Percentiles rank a stretch among this genome's conserved stretches.
Evolutionary conservation across 2,329 filamentous ascomycete species (phyloP).

Genomic region (Trichoderma arundinaceum): DNA sequence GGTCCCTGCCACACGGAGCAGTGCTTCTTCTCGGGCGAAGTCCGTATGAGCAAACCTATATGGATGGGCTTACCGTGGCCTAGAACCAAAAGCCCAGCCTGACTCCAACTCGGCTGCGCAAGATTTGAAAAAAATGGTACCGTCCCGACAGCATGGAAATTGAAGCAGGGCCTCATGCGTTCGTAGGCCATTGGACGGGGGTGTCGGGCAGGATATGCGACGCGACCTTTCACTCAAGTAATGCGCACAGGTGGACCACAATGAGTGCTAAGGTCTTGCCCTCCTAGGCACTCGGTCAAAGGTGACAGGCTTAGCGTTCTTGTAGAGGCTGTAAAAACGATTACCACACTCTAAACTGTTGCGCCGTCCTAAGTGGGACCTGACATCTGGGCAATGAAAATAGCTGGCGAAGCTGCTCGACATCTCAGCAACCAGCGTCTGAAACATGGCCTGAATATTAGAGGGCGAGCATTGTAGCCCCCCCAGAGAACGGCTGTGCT

Average conservation of each 20-base stretch:
- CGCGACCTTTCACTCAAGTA: constrained; percentile 4
- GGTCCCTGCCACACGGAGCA: constrained; percentile 14
- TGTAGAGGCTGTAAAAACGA: background rate
- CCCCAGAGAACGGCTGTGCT: background rate
- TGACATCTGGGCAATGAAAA: constrained; percentile 1
- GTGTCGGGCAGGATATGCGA: background rate
- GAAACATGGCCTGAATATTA: background rate
- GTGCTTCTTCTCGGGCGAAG: constrained; percentile 10
- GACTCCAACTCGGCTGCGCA: constrained; percentile 13
- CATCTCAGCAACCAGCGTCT: background rate
- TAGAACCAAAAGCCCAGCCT: constrained; percentile 12
- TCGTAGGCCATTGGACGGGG: constrained; percentile 10
- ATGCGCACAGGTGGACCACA: background rate
- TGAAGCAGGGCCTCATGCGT: constrained; percentile 16
- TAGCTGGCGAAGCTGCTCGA: background rate
- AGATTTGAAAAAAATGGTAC: constrained; percentile 11
- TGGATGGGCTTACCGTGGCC: background rate
- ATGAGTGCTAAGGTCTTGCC: background rate
- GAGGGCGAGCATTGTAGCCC: background rate
- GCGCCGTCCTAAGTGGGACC: constrained; percentile 13
- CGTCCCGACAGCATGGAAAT: constrained; percentile 31
- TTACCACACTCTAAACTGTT: background rate
- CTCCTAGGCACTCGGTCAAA: background rate
- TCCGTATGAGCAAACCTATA: background rate
- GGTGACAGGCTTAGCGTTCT: constrained; percentile 9